Percentiles rank a stretch among this genome's conserved stretches.
Conservation (phyloP, 768 basidiomycete species). For the Hydnum rufescens region DNA sequence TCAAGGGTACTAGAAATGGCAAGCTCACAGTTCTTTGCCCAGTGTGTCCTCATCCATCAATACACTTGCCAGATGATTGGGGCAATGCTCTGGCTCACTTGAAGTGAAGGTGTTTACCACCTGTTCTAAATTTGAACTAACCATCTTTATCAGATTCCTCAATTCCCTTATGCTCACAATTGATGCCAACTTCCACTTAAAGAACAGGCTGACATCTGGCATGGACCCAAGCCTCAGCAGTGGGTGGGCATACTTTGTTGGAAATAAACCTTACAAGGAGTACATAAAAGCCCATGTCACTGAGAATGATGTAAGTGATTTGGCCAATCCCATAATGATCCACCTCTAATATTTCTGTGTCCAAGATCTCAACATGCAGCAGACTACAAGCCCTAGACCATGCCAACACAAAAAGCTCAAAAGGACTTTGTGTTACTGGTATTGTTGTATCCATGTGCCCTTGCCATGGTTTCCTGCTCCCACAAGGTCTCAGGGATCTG, state of each 20-base stretch:
- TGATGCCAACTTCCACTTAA: slow-evolving; percentile 1
- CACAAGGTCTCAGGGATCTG: slow-evolving; percentile 15
- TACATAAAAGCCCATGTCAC: not conserved
- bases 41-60: not conserved
- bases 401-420: slow-evolving; percentile 5
- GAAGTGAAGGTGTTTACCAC: not conserved
- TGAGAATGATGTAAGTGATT: not conserved
- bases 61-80: not conserved
- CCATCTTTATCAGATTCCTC: not conserved
- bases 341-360: not conserved
- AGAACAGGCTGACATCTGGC: not conserved
- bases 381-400: slow-evolving; percentile 5
- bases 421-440: slow-evolving; percentile 8
- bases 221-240: not conserved
- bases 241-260: not conserved
- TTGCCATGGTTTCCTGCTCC: slow-evolving; percentile 10
- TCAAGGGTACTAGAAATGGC: not conserved
- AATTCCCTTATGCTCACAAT: not conserved
- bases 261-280: not conserved
- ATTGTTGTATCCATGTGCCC: slow-evolving; percentile 6
- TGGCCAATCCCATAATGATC: not conserved
- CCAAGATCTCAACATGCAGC: slow-evolving; percentile 11
- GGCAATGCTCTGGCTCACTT: not conserved
- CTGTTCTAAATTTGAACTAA: not conserved
- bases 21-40: not conserved